Percentiles rank a stretch among this genome's conserved stretches.
Conservation (phyloP, 805 yeast genomes). For the Candida montana region DNA sequence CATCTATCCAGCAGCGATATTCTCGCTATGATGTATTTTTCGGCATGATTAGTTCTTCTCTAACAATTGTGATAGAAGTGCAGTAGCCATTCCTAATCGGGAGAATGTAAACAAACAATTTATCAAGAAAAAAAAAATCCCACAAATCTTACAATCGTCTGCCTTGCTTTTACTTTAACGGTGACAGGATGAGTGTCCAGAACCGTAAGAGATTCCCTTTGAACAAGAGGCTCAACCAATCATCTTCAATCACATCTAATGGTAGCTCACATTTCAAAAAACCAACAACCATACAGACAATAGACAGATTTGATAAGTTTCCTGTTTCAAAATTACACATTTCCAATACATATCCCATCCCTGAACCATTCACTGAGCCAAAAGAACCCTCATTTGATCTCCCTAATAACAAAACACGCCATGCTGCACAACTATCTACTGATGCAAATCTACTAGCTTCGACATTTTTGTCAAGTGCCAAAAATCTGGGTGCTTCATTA, state of each 20-base stretch:
- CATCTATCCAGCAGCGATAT: too few relatives aligned
- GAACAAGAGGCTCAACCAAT: not conserved
- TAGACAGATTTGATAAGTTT: slow-evolving; percentile 10
- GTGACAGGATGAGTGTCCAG: not conserved
- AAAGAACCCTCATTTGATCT: slow-evolving; percentile 11
- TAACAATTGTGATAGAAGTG: too few relatives aligned
- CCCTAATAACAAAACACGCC: slow-evolving; percentile 13
- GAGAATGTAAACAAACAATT: slow-evolving; percentile 3
- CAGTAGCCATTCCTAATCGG: not conserved
- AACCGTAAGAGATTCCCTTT: not conserved
- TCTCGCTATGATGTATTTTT: too few relatives aligned
- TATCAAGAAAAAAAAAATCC: not conserved
- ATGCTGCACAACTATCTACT: slow-evolving; percentile 10
- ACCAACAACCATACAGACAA: not conserved
- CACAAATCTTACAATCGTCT: too few relatives aligned
- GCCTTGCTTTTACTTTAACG: too few relatives aligned
- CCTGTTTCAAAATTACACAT: slow-evolving; percentile 13
- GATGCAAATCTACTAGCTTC: slow-evolving; percentile 7
- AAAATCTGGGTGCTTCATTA: not conserved
- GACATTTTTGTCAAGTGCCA: slow-evolving; percentile 9
- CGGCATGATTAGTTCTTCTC: too few relatives aligned
- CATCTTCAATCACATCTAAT: not conserved
- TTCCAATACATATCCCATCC: slow-evolving; percentile 15
- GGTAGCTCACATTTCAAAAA: slow-evolving; percentile 1
- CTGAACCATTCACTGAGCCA: slow-evolving; percentile 2